Percentiles rank a stretch among this genome's conserved stretches.
Evolutionary conservation across 768 basidiomycete genomes (phyloP).

Genomic region (Mycena haematopus): DNA sequence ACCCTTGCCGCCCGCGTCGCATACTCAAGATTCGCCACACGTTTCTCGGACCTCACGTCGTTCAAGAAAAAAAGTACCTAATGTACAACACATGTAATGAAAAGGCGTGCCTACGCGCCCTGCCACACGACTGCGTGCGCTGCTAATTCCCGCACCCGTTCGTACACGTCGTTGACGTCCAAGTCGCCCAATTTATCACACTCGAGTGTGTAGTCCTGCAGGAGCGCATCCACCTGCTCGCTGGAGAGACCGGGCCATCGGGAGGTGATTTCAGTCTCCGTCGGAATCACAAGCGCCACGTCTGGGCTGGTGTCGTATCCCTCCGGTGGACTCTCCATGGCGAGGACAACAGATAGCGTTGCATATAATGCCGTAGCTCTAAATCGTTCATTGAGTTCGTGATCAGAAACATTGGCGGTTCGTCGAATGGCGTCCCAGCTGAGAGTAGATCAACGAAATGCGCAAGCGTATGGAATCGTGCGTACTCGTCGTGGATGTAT

Average conservation of each 20-base stretch:
- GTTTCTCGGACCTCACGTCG: slow-evolving; percentile 36
- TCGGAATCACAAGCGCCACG: slow-evolving; percentile 64
- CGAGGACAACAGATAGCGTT: slow-evolving; percentile 59
- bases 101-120: slow-evolving; percentile 25
- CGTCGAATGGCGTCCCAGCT: slow-evolving; percentile 83
- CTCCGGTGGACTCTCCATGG: slow-evolving; percentile 47
- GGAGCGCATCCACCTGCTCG: slow-evolving; percentile 66
- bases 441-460: not conserved
- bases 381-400: slow-evolving; percentile 75
- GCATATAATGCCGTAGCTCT: slow-evolving; percentile 76
- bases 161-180: slow-evolving; percentile 66
- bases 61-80: slow-evolving; percentile 32
- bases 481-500: slow-evolving; percentile 89
- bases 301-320: slow-evolving; percentile 63
- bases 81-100: slow-evolving; percentile 16
- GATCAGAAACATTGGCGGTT: slow-evolving; percentile 78
- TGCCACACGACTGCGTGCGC: slow-evolving; percentile 52
- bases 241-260: slow-evolving; percentile 78
- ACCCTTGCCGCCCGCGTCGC: slow-evolving; percentile 63
- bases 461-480: slow-evolving; percentile 16
- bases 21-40: slow-evolving; percentile 49
- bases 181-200: slow-evolving; percentile 62
- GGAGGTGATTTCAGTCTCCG: slow-evolving; percentile 63
- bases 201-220: slow-evolving; percentile 67
- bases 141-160: slow-evolving; percentile 68